phyloP scores from a whole-genome alignment of 345 rosid species.

The Rhodamnia rubescens region DNA sequence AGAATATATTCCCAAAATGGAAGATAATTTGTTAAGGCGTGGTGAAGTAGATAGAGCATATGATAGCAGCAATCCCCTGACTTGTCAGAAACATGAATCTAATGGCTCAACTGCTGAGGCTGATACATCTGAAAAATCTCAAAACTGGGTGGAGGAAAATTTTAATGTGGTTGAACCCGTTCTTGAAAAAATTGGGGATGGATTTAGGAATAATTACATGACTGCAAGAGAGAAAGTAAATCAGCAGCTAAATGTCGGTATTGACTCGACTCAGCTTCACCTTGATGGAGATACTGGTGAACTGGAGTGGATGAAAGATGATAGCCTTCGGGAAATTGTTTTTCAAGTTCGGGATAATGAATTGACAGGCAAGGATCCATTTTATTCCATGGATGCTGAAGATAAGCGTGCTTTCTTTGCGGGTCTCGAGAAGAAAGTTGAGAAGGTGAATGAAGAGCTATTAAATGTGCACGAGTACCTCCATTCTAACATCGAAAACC shows the following conservation, averaged over 20 bases:
- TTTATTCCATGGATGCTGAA: slow-evolving; percentile 57
- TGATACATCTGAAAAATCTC: slow-evolving; percentile 14
- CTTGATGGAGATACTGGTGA: slow-evolving; percentile 39
- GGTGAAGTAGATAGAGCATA: background rate
- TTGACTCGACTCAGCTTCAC: slow-evolving; percentile 33
- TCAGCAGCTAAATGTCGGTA: slow-evolving; percentile 11
- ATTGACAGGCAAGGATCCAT: slow-evolving; percentile 76
- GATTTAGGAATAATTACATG: slow-evolving; percentile 64
- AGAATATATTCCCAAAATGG: slow-evolving; percentile 6
- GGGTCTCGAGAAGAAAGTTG: slow-evolving; percentile 85
- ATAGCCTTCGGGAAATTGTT: slow-evolving; percentile 64
- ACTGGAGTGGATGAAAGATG: slow-evolving; percentile 88
- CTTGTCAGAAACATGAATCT: background rate
- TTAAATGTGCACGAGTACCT: slow-evolving; percentile 63
- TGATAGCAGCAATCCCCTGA: background rate
- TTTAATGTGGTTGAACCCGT: slow-evolving; percentile 63
- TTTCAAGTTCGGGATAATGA: slow-evolving; percentile 87
- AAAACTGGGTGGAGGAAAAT: slow-evolving; percentile 60
- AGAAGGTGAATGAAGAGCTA: slow-evolving; percentile 63
- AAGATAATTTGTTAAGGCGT: slow-evolving; percentile 6
- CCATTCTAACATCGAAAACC: slow-evolving; percentile 82
- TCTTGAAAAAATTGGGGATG: slow-evolving; percentile 50
- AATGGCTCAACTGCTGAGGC: slow-evolving; percentile 9
- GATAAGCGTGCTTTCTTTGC: slow-evolving; percentile 63
- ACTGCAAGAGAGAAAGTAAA: slow-evolving; percentile 52